Evolutionary conservation across 2,329 filamentous ascomycete species (phyloP).

Genomic region (Colletotrichum incanum): DNA sequence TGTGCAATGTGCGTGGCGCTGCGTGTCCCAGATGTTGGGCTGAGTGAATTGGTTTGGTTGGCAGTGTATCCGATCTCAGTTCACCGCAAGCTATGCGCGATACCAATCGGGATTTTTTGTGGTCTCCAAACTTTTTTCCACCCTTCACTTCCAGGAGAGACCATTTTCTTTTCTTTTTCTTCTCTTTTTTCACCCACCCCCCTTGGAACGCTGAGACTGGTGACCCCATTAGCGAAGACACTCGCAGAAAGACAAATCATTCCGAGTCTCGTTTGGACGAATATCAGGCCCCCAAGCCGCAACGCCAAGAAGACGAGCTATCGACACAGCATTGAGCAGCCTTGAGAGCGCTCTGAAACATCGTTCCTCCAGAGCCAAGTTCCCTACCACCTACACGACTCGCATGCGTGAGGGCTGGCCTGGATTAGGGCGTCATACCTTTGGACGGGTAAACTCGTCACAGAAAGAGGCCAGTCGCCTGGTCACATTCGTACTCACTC

Average conservation of each 20-base stretch:
- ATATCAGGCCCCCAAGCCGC: neutral
- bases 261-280: neutral
- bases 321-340: neutral
- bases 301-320: neutral
- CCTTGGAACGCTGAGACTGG: neutral
- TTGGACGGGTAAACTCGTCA: neutral
- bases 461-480: neutral
- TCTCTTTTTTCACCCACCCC: neutral
- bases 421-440: neutral
- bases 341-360: slow-evolving; percentile 15
- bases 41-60: slow-evolving; percentile 13
- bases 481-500: neutral
- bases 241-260: neutral
- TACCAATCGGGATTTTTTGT: slow-evolving; percentile 9
- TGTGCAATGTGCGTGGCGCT: slow-evolving; percentile 24
- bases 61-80: slow-evolving; percentile 18
- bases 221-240: neutral
- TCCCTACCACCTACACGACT: neutral
- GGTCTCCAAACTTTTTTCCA: neutral
- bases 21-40: slow-evolving; percentile 3
- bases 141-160: neutral
- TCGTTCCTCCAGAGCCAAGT: neutral
- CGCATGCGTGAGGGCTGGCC: neutral
- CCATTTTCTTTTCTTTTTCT: neutral
- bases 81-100: neutral